Evolutionary conservation across 352 stramenopile species (phyloP).

Genomic region (Phytophthora sojae): DNA sequence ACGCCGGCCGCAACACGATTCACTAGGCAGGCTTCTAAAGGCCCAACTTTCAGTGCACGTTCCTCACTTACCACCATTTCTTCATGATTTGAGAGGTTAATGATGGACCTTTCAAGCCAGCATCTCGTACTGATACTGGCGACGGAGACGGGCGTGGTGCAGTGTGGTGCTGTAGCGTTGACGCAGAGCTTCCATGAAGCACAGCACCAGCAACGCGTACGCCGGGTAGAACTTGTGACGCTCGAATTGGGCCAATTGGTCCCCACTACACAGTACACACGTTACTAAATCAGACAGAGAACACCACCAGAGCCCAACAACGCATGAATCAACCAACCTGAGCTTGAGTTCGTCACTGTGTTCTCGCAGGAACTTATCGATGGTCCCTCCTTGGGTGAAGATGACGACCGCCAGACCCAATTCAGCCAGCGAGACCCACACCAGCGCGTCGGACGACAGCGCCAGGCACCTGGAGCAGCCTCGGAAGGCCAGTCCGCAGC

Average conservation of each 20-base stretch:
- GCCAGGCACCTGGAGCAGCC: conserved; percentile 58
- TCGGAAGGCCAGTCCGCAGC: conserved; percentile 63
- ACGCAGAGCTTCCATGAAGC: conserved; percentile 79
- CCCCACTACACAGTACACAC: conserved; percentile 13
- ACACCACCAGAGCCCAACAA: conserved; percentile 24
- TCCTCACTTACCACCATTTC: conserved; percentile 10
- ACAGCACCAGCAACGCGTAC: conserved; percentile 72
- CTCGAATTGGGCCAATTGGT: conserved; percentile 66
- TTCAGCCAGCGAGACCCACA: conserved; percentile 73
- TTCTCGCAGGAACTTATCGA: conserved; percentile 74
- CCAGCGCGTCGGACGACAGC: conserved; percentile 63
- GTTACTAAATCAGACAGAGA: too few relatives aligned
- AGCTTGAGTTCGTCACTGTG: conserved; percentile 76
- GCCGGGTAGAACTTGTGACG: conserved; percentile 77
- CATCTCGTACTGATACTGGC: conserved; percentile 73
- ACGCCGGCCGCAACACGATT: conserved; percentile 30
- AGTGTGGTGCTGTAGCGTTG: conserved; percentile 78
- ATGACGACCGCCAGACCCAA: conserved; percentile 79
- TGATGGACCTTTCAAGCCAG: conserved; percentile 31
- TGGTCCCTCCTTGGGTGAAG: conserved; percentile 68
- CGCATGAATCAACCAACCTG: conserved; percentile 36
- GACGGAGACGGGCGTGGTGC: conserved; percentile 54
- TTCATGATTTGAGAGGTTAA: not conserved
- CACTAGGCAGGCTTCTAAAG: conserved; percentile 14
- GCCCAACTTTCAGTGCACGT: not conserved